Percentiles rank a stretch among this genome's conserved stretches.
phyloP scores from a whole-genome alignment of 306 rosid genomes.

The Ormosia emarginata region DNA sequence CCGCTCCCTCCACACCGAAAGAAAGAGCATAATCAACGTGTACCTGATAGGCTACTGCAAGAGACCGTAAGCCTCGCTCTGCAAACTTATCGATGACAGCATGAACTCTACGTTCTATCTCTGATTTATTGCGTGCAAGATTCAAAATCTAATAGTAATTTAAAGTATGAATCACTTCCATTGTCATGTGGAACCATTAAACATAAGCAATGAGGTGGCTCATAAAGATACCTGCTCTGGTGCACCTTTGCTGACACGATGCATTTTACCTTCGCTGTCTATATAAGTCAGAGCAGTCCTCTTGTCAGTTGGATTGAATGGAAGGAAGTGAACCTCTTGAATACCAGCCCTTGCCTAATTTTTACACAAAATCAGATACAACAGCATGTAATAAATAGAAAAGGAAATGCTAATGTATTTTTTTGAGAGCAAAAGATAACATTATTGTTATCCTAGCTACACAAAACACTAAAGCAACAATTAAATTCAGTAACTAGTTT shows the following conservation, averaged over 20 bases:
- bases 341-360: slow-evolving; percentile 73
- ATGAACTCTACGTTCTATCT: slow-evolving; percentile 69
- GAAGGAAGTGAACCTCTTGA: slow-evolving; percentile 83
- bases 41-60: slow-evolving; percentile 87
- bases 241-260: slow-evolving; percentile 88
- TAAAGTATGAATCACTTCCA: slow-evolving; percentile 13
- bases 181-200: slow-evolving; percentile 12
- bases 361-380: slow-evolving; percentile 11
- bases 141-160: slow-evolving; percentile 61
- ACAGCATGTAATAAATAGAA: neutral
- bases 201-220: neutral
- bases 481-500: neutral
- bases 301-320: slow-evolving; percentile 86
- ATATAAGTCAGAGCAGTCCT: slow-evolving; percentile 80
- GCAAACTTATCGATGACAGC: slow-evolving; percentile 71
- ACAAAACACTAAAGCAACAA: neutral
- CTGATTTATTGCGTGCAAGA: slow-evolving; percentile 67
- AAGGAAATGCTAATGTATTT: neutral
- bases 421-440: neutral
- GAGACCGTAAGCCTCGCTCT: slow-evolving; percentile 81
- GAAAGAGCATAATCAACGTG: neutral
- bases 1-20: neutral
- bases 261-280: slow-evolving; percentile 68
- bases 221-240: slow-evolving; percentile 71
- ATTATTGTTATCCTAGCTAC: neutral